Percentiles rank a stretch among this genome's conserved stretches.
Conservation (phyloP, 192 early-diverging fungal species). For the Mortierella antarctica region DNA sequence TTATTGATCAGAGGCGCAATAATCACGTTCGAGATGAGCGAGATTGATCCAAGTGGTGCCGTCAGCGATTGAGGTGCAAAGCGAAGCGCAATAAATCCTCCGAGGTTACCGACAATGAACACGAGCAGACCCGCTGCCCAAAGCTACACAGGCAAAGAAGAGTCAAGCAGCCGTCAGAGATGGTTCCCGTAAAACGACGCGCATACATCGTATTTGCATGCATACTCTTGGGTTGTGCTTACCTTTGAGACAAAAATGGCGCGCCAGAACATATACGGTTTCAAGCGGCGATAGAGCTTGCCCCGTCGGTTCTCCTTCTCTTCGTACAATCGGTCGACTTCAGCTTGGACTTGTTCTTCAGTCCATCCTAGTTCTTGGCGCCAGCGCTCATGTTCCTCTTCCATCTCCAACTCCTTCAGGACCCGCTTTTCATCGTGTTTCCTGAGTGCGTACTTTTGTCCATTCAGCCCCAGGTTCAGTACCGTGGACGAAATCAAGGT, state of each 20-base stretch:
- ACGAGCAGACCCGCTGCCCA: conserved; percentile 79
- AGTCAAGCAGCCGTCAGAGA: neutral
- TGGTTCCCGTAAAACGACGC: neutral
- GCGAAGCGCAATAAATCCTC: conserved; percentile 79
- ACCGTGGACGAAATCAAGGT: conserved; percentile 72
- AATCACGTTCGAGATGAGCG: conserved; percentile 85
- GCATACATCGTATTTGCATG: neutral
- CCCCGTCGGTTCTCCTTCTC: conserved; percentile 34
- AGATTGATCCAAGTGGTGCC: conserved; percentile 80
- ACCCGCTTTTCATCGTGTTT: conserved; percentile 67
- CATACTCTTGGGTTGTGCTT: neutral
- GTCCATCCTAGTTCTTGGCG: conserved; percentile 45
- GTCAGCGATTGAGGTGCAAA: conserved; percentile 87
- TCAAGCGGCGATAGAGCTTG: conserved; percentile 39
- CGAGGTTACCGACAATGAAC: conserved; percentile 77
- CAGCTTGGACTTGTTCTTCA: conserved; percentile 40
- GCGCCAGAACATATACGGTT: conserved; percentile 55
- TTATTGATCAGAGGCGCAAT: conserved; percentile 81
- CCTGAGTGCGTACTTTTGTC: conserved; percentile 82
- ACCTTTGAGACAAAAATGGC: conserved; percentile 55
- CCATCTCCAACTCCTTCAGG: conserved; percentile 39
- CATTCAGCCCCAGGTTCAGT: conserved; percentile 81
- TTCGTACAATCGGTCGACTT: conserved; percentile 30
- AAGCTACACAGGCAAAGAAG: conserved; percentile 21
- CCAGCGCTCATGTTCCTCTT: conserved; percentile 51